Conservation (phyloP, 257 asterid species). For the Ajuga chamaepitys region DNA sequence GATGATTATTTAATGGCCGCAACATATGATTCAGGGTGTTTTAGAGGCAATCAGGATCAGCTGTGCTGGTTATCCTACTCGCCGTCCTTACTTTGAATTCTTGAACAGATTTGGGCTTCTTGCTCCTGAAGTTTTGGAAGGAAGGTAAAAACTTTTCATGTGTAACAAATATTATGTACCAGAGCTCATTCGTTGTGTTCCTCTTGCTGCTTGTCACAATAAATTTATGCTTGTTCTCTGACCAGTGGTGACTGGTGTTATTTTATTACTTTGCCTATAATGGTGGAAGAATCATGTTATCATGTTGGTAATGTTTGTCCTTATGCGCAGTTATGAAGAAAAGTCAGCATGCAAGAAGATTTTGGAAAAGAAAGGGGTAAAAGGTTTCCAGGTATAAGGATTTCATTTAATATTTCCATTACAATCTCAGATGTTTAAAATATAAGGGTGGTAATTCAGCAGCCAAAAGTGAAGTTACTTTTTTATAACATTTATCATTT, state of each 20-base stretch:
- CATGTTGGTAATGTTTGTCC: slow-evolving; percentile 22
- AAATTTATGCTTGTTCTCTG: neutral
- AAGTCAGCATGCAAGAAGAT: slow-evolving; percentile 75
- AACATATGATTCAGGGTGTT: slow-evolving; percentile 67
- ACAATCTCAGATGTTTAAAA: neutral
- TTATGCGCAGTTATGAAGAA: slow-evolving; percentile 70
- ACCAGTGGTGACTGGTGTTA: slow-evolving; percentile 7
- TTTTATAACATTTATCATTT: neutral
- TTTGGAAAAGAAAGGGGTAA: slow-evolving; percentile 78
- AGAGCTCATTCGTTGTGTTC: slow-evolving; percentile 6
- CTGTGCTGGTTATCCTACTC: slow-evolving; percentile 98
- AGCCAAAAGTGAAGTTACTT: neutral
- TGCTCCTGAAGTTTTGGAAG: slow-evolving; percentile 81
- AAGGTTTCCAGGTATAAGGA: slow-evolving; percentile 78
- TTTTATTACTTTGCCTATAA: neutral
- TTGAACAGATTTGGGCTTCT: slow-evolving; percentile 92
- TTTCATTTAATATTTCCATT: neutral
- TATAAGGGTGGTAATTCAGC: neutral
- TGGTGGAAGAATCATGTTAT: slow-evolving; percentile 15
- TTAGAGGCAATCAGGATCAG: slow-evolving; percentile 97
- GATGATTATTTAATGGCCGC: slow-evolving; percentile 12
- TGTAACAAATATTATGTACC: slow-evolving; percentile 2
- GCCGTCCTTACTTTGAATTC: slow-evolving; percentile 92
- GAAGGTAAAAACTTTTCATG: slow-evolving; percentile 45
- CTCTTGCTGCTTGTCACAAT: neutral